phyloP scores from a whole-genome alignment of 306 rosid genomes.

The Cucurbita argyrosperma region DNA sequence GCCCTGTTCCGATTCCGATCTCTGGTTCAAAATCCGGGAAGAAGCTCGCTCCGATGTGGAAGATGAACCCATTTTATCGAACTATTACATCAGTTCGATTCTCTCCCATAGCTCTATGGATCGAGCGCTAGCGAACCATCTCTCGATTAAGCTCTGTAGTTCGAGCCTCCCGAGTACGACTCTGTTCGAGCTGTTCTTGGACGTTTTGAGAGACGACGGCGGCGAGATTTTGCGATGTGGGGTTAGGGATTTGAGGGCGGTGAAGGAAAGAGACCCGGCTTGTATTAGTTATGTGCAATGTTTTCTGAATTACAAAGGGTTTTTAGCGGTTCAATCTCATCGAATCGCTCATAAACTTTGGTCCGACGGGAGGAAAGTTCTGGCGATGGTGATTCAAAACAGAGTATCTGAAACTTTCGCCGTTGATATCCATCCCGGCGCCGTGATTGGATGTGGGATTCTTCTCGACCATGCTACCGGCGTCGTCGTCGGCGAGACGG shows the following conservation, averaged over 20 bases:
- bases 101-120: slow-evolving; percentile 42
- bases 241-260: slow-evolving; percentile 42
- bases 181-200: slow-evolving; percentile 36
- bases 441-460: slow-evolving; percentile 55
- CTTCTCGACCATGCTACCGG: slow-evolving; percentile 90
- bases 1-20: slow-evolving; percentile 13
- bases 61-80: slow-evolving; percentile 47
- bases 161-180: slow-evolving; percentile 25
- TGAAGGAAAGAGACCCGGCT: slow-evolving; percentile 76
- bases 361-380: slow-evolving; percentile 34
- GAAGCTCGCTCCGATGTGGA: slow-evolving; percentile 52
- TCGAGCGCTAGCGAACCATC: slow-evolving; percentile 41
- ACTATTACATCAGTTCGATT: slow-evolving; percentile 33
- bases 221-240: slow-evolving; percentile 23
- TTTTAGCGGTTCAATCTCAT: slow-evolving; percentile 63
- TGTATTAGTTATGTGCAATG: slow-evolving; percentile 64
- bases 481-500: slow-evolving; percentile 80
- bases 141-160: slow-evolving; percentile 41
- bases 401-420: slow-evolving; percentile 65
- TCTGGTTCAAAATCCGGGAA: slow-evolving; percentile 33
- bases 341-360: slow-evolving; percentile 61
- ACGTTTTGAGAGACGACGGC: slow-evolving; percentile 18
- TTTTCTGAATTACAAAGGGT: slow-evolving; percentile 71
- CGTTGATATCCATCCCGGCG: slow-evolving; percentile 87
- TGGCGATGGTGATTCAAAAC: slow-evolving; percentile 65